Conservation (phyloP, 495 filamentous ascomycete species). For the Neurospora sp. region DNA sequence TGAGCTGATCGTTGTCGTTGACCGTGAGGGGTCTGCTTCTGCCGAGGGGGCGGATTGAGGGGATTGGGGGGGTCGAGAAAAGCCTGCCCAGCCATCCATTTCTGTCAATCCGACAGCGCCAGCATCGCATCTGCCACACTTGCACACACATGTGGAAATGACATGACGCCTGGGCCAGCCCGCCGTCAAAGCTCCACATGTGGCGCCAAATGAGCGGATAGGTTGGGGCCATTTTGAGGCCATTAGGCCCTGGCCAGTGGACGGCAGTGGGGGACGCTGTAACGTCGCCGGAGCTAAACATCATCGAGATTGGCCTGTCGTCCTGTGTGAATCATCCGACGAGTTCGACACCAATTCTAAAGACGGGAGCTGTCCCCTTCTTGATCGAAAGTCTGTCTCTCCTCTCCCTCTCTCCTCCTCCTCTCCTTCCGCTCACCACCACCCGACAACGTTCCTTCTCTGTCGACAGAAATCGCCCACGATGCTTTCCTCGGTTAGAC, state of each 20-base stretch:
- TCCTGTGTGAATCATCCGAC: not conserved
- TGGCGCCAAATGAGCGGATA: not conserved
- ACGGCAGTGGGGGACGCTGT: not conserved
- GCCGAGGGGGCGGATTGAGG: too few species aligned
- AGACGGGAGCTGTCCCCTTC: not conserved
- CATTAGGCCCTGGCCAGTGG: not conserved
- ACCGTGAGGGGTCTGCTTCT: too few species aligned
- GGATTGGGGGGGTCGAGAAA: not conserved
- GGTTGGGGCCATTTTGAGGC: not conserved
- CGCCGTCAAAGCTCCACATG: not conserved
- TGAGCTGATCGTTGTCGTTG: not conserved
- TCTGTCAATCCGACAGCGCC: not conserved
- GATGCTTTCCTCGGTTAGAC: slow-evolving; percentile 26
- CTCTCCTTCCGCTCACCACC: not conserved
- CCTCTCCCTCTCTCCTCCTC: not conserved
- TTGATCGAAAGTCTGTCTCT: not conserved
- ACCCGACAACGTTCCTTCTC: not conserved
- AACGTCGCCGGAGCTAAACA: not conserved
- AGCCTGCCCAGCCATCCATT: not conserved
- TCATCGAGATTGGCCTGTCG: slow-evolving; percentile 1
- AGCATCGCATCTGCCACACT: not conserved
- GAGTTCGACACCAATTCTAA: not conserved
- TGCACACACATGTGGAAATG: too few species aligned
- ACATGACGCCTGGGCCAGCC: not conserved
- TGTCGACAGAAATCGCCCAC: not conserved